Percentiles rank a stretch among this genome's conserved stretches.
Conservation (phyloP, 768 basidiomycete species). For the Psilocybe subaeruginosa region DNA sequence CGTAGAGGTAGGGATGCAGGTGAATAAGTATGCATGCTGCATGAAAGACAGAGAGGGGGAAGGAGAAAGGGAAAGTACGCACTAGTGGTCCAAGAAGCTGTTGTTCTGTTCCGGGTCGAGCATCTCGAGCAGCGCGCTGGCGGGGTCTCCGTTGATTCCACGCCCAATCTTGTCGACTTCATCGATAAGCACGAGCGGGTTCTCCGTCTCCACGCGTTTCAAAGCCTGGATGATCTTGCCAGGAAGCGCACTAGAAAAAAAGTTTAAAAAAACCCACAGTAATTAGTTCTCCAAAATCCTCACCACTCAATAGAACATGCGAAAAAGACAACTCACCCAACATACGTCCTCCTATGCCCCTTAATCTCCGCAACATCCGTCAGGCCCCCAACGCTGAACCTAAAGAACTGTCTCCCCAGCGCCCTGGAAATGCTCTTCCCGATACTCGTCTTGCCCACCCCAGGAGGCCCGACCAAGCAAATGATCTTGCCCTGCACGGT, state of each 20-base stretch:
- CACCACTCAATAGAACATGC: too few relatives aligned
- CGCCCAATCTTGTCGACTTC: conserved; percentile 96
- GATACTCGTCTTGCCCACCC: conserved; percentile 96
- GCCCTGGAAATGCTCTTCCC: conserved; percentile 95
- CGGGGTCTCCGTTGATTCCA: conserved; percentile 90
- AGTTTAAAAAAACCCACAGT: background rate
- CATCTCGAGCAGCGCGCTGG: conserved; percentile 91
- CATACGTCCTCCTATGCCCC: conserved; percentile 96
- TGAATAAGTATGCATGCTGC: conserved; percentile 1
- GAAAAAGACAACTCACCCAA: conserved; percentile 58
- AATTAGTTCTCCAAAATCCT: too few relatives aligned
- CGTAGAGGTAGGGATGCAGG: background rate
- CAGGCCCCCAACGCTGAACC: conserved; percentile 95
- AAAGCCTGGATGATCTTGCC: conserved; percentile 95
- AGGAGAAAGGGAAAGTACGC: conserved; percentile 31
- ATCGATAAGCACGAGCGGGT: conserved; percentile 92
- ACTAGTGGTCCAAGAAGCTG: conserved; percentile 95
- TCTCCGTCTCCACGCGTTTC: conserved; percentile 92
- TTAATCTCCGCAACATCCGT: conserved; percentile 99
- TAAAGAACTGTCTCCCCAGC: conserved; percentile 89
- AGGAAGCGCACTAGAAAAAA: conserved; percentile 68
- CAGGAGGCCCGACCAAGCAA: conserved; percentile 94
- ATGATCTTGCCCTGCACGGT: conserved; percentile 98
- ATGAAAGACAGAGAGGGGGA: background rate
- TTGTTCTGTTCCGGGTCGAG: conserved; percentile 95